Evolutionary conservation across 371 early-diverging fungal species (phyloP), one percentile per base, ranked within the genome.

Genomic region (Gilbertella persicaria): DNA sequence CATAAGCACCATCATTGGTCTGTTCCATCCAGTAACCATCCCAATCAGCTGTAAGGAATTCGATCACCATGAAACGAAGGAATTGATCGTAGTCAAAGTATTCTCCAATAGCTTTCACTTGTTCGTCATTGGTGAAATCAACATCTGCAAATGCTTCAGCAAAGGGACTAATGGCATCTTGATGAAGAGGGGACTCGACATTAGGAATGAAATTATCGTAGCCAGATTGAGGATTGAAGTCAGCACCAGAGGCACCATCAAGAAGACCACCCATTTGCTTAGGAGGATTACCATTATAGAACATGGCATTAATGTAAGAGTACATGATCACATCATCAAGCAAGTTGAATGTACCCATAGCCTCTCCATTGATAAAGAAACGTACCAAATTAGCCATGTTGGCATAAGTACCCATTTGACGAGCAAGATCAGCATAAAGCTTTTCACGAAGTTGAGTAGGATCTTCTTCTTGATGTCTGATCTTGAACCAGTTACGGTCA

Each of bases 381-480:
- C 82, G 72, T 36, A 76, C 50, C 69, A 76, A 64, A 56, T 74
- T 79, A 50, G 82, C 82, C 39, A 70, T 68, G 43, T 74, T 74
- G 29, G 64, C 76, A 63, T 69, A 71, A 24, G 71, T 71, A 40
- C 79, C 79, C 64, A 82, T 63, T n/a, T 76, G 69, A 17, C 66
- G 66, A 24, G 62, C 36, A 41, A 75, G 54, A 57, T 82, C 79
- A 39, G 79, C 76, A 43, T 76, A 82, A 19, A 79, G 63, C 64
- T 82, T 79, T 50, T 82, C 82, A 48, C 82, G 79, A 23, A 79
- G 64, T 56, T 82, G 82, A 17, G 82, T 82, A 28, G 82, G 82
- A 36, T 82, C 82, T 60, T 76, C 76, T 51, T 82, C 79, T 65
- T 67, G 66, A 30, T 82, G 79, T 50, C 82, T 72, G 21, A 78